Evolutionary conservation across 2,329 filamentous ascomycete genomes (phyloP), one percentile per base, ranked within the genome.

Genomic region (Tricladium varicosporioides): DNA sequence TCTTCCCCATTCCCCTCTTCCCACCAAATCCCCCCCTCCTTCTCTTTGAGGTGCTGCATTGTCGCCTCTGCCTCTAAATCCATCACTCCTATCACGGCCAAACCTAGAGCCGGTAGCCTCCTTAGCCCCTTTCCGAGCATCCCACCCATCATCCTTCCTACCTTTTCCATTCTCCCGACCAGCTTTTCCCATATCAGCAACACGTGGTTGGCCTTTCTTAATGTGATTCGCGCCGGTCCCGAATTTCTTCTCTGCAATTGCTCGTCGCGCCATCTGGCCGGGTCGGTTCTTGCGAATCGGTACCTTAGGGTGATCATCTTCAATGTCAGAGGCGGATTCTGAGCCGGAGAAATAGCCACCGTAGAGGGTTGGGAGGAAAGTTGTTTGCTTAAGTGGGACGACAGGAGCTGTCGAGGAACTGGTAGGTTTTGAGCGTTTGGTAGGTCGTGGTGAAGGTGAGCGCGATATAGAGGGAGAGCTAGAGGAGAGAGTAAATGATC

Each of bases 241-340:
- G 70, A 80, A 93, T 69, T 92, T 93, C 75, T 90, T 87, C 75
- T 93, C 89, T 77, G 85, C 89, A 57, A 94, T 88, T 19, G 85
- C 83, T 69, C 89, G 88, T 8, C 90, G 83, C n/a, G 87, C 88
- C 45, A 85, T 81, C 73, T 95, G 90, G 2, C 90, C 90, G 48
- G 84, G 80, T 18, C 88, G 80, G 66, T 93, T 92, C 73, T 92
- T 92, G 3, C 36, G 36, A 2, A 40, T 10, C 5, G 36, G 36
- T 65, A 84, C 83, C 0, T 78, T 73, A 1, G 77, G 71, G 4
- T 77, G 77, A 5, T 81, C 82, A 4, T 77, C 75, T 52, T 91
- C 88, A 18, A 89, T 75, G 61, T 89, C 86, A 0, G 86, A 88
- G 5, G 81, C 82, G 0, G 81, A 84, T 64, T 90, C 88, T 8